Evolutionary conservation across 2,329 filamentous ascomycete species (phyloP).

Genomic region (Fusarium camptoceras): DNA sequence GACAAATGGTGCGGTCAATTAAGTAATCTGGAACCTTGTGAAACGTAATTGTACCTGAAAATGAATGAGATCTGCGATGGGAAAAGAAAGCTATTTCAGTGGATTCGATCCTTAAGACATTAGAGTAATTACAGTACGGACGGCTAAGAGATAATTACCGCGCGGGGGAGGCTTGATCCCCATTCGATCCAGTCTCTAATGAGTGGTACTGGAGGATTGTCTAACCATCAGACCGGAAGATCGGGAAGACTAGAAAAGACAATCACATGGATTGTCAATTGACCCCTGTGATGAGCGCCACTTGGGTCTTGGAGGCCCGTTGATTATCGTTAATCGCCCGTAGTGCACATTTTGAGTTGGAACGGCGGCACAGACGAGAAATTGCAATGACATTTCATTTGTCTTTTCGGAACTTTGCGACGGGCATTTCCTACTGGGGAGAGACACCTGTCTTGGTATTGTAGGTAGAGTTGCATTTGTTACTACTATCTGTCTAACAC

Average conservation of each 20-base stretch:
- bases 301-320: neutral
- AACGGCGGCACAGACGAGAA: neutral
- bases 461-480: neutral
- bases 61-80: neutral
- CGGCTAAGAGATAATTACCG: neutral
- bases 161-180: neutral
- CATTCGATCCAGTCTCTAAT: neutral
- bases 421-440: neutral
- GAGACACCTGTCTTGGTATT: neutral
- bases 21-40: constrained; percentile 4
- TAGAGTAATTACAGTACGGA: neutral
- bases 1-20: neutral
- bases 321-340: constrained; percentile 10
- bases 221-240: constrained; percentile 1
- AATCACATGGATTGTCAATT: neutral
- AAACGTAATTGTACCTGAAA: constrained; percentile 1
- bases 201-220: neutral
- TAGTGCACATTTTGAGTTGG: constrained; percentile 6
- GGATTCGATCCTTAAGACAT: constrained; percentile 1
- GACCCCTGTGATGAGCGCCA: constrained; percentile 24
- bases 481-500: neutral
- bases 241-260: constrained; percentile 1
- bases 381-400: neutral
- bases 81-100: neutral
- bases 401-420: neutral